Conservation (phyloP, 768 basidiomycete species). For the Hypholoma sublateritium region DNA sequence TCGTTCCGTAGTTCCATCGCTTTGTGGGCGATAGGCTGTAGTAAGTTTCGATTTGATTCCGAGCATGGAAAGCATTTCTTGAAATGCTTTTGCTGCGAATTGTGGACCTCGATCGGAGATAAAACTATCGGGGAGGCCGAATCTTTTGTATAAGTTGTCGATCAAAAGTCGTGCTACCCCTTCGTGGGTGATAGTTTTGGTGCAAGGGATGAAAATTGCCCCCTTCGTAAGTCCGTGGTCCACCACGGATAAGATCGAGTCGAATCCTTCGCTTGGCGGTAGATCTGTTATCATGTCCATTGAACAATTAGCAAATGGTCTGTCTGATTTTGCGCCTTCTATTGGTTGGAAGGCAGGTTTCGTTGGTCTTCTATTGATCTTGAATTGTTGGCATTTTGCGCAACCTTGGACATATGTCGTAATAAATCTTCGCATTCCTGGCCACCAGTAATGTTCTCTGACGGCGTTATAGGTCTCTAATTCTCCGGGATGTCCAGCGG, state of each 20-base stretch:
- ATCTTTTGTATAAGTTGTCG: too few relatives aligned
- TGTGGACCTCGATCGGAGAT: too few relatives aligned
- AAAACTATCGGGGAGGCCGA: too few relatives aligned
- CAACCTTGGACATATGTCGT: too few relatives aligned
- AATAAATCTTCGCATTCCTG: too few relatives aligned
- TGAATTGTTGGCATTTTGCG: too few relatives aligned
- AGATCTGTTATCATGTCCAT: conserved; percentile 19
- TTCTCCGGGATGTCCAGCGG: too few relatives aligned
- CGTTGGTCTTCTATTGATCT: conserved; percentile 12
- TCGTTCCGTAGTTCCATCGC: conserved; percentile 17
- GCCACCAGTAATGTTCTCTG: too few relatives aligned
- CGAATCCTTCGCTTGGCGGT: conserved; percentile 7
- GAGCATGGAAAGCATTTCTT: too few relatives aligned
- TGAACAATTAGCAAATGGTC: conserved; percentile 12
- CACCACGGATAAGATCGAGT: conserved; percentile 24
- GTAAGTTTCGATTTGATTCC: conserved; percentile 10
- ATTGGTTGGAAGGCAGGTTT: conserved; percentile 12
- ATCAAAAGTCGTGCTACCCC: too few relatives aligned
- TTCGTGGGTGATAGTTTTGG: conserved; percentile 12
- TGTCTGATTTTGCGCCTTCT: not conserved
- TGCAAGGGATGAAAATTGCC: conserved; percentile 20
- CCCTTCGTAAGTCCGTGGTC: conserved; percentile 28
- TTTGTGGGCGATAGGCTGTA: conserved; percentile 14
- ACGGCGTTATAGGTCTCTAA: too few relatives aligned
- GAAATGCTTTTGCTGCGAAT: too few relatives aligned